Evolutionary conservation across 192 early-diverging fungal species (phyloP).

Genomic region (Endogone sp.): DNA sequence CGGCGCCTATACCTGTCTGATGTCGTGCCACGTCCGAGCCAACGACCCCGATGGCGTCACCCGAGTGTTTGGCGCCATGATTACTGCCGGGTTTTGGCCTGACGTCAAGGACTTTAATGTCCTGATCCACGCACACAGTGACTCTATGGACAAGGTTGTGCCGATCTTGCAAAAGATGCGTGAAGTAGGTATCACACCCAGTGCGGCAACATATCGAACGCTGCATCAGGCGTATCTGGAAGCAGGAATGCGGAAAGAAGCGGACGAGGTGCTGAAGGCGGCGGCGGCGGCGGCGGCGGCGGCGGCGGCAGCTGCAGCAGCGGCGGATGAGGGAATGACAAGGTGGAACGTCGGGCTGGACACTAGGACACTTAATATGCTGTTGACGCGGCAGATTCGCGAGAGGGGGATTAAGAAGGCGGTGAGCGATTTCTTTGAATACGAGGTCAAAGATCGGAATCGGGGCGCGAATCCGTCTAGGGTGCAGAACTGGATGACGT

Average conservation of each 20-base stretch:
- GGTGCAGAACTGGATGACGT: conserved; percentile 8
- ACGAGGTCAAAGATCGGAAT: neutral
- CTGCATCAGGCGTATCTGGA: conserved; percentile 12
- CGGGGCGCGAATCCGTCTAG: neutral
- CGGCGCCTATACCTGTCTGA: conserved; percentile 16
- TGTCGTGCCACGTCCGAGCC: conserved; percentile 16
- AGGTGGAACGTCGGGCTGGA: neutral
- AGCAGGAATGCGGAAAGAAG: conserved; percentile 1
- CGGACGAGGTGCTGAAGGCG: neutral
- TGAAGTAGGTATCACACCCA: conserved; percentile 10
- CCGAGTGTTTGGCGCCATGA: conserved; percentile 6
- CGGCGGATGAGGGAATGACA: conserved; percentile 4
- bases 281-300: no score
- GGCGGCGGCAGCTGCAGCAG: neutral
- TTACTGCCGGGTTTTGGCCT: conserved; percentile 1
- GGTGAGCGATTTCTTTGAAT: neutral
- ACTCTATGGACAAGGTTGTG: conserved; percentile 12
- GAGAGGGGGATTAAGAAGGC: neutral
- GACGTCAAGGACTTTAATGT: conserved; percentile 27
- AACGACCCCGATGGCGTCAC: conserved; percentile 1
- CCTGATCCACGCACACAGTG: conserved; percentile 10
- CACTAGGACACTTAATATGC: conserved; percentile 14
- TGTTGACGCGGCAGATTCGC: conserved; percentile 8
- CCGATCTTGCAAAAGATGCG: conserved; percentile 24
- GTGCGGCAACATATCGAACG: conserved; percentile 16